Conservation (phyloP, 805 yeast genomes). For the Millerago galiae region DNA sequence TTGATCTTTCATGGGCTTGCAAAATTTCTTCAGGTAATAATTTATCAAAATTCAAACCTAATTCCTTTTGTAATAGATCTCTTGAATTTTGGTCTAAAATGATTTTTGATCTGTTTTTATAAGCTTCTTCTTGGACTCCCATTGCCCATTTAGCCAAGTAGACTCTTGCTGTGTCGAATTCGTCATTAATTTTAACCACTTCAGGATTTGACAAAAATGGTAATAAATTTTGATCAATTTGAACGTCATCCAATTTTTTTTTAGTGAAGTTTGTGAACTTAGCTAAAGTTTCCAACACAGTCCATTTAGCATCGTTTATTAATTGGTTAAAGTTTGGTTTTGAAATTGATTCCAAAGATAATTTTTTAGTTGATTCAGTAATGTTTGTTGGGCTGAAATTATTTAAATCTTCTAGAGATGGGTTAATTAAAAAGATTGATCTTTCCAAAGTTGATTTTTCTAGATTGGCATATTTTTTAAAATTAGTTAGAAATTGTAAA, state of each 20-base stretch:
- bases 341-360: neutral
- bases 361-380: conserved; percentile 11
- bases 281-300: conserved; percentile 77
- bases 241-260: conserved; percentile 52
- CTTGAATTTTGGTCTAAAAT: conserved; percentile 55
- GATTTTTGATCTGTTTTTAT: conserved; percentile 42
- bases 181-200: conserved; percentile 74
- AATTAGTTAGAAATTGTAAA: conserved; percentile 53
- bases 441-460: conserved; percentile 69
- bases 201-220: conserved; percentile 66
- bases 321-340: conserved; percentile 35
- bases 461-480: conserved; percentile 51
- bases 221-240: conserved; percentile 49
- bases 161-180: conserved; percentile 87
- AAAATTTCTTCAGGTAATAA: conserved; percentile 55
- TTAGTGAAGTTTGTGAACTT: conserved; percentile 53
- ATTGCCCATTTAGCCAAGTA: conserved; percentile 96
- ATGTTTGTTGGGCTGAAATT: conserved; percentile 27
- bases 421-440: conserved; percentile 70
- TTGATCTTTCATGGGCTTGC: conserved; percentile 51
- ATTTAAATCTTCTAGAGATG: conserved; percentile 44
- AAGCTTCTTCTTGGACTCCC: conserved; percentile 88
- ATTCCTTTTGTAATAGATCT: conserved; percentile 48
- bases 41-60: conserved; percentile 49
- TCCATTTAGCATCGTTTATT: conserved; percentile 76